Evolutionary conservation across 352 stramenopile species (phyloP).

Genomic region (Phytophthora podocarpi): DNA sequence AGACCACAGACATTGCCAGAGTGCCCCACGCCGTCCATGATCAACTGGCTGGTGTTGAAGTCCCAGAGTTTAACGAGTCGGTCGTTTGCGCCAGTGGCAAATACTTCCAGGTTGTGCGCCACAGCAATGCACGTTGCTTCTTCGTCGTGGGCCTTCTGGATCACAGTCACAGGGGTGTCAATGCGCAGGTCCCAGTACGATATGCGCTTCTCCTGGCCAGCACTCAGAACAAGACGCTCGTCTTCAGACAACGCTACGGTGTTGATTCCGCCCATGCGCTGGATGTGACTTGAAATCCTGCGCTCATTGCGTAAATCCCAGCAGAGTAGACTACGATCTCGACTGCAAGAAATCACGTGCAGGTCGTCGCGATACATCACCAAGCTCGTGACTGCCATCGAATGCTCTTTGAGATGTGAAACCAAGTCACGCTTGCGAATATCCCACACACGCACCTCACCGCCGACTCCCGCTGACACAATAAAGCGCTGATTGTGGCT

Average conservation of each 20-base stretch:
- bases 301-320: conserved; percentile 92
- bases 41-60: conserved; percentile 53
- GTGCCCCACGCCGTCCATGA: conserved; percentile 82
- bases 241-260: conserved; percentile 87
- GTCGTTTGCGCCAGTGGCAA: conserved; percentile 90
- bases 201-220: conserved; percentile 93
- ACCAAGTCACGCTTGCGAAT: conserved; percentile 90
- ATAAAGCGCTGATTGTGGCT: conserved; percentile 92
- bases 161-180: conserved; percentile 78
- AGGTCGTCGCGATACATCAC: conserved; percentile 91
- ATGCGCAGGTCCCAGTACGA: conserved; percentile 93
- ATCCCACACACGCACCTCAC: conserved; percentile 94
- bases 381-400: conserved; percentile 83
- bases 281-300: conserved; percentile 87
- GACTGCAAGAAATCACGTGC: conserved; percentile 88
- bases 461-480: conserved; percentile 77
- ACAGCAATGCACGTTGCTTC: conserved; percentile 91
- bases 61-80: conserved; percentile 91
- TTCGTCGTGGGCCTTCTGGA: conserved; percentile 79
- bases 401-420: conserved; percentile 93
- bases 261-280: conserved; percentile 95
- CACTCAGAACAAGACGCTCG: conserved; percentile 90
- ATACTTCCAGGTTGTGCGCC: conserved; percentile 78
- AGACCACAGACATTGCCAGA: conserved; percentile 77
- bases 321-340: conserved; percentile 92